Conservation (phyloP, 352 stramenopile genomes). For the Pythium angustatum region DNA sequence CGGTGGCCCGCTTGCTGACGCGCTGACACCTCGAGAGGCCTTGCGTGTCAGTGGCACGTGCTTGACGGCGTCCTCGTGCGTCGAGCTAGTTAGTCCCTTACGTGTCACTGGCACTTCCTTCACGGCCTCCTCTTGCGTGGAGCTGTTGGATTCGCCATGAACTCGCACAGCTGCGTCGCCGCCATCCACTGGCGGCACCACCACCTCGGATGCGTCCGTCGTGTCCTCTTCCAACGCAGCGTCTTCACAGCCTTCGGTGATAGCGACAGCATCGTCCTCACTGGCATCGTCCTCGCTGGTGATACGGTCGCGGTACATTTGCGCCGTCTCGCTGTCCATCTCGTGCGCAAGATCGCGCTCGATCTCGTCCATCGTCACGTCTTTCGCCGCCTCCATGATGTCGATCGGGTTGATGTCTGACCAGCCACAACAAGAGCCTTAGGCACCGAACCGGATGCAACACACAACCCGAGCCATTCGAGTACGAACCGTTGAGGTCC, state of each 20-base stretch:
- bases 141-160: background rate
- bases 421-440: too few relatives aligned
- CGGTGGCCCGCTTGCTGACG: background rate
- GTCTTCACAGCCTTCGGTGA: background rate
- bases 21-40: background rate
- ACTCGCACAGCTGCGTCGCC: background rate
- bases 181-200: background rate
- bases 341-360: constrained; percentile 47
- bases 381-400: constrained; percentile 58
- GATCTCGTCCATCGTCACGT: constrained; percentile 47
- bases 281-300: constrained; percentile 2
- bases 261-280: background rate
- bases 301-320: constrained; percentile 46
- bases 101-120: background rate
- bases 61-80: background rate
- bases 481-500: constrained; percentile 42
- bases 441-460: too few relatives aligned
- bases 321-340: constrained; percentile 41
- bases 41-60: background rate
- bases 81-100: background rate
- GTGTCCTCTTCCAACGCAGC: background rate
- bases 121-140: background rate
- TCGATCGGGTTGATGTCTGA: constrained; percentile 62
- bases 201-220: background rate
- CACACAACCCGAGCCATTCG: too few relatives aligned